A percentile compares a stretch with the other conserved stretches of the same genome.
These are phyloP conservation scores for Cadophora gregata DNA, from an alignment of 2,329 filamentous ascomycete genomes.

Conservation along the genomic window DNA sequence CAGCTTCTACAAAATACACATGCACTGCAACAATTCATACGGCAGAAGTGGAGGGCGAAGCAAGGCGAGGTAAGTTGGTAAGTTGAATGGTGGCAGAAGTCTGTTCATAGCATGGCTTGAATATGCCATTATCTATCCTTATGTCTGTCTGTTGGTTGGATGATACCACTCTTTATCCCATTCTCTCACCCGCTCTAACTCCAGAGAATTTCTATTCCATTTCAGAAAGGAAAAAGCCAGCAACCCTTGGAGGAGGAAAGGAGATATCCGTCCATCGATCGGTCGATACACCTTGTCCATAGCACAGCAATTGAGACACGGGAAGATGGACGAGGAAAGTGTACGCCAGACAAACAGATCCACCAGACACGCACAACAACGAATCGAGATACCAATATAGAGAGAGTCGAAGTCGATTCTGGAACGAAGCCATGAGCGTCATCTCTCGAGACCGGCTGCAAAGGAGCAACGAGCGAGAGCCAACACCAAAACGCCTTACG, in stretches of 20 bases:
- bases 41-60: background rate
- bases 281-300: background rate
- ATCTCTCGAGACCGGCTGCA: background rate
- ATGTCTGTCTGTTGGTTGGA: background rate
- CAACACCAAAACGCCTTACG: slow-evolving; percentile 22
- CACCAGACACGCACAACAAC: slow-evolving; percentile 17
- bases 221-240: background rate
- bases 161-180: slow-evolving; percentile 5
- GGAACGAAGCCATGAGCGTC: background rate
- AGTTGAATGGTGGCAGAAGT: slow-evolving; percentile 14
- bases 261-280: background rate
- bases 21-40: background rate
- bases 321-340: background rate
- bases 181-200: slow-evolving; percentile 2
- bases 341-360: slow-evolving; percentile 11
- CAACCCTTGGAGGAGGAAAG: background rate
- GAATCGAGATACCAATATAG: slow-evolving; percentile 12
- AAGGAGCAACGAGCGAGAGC: background rate
- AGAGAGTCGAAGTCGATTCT: background rate
- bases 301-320: background rate
- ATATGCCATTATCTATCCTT: slow-evolving; percentile 18
- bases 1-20: background rate
- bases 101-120: slow-evolving; percentile 22
- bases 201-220: background rate
- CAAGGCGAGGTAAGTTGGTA: background rate